These are phyloP conservation scores for Podaxis rugospora DNA, from an alignment of 768 basidiomycete species.

Conservation along the genomic window DNA sequence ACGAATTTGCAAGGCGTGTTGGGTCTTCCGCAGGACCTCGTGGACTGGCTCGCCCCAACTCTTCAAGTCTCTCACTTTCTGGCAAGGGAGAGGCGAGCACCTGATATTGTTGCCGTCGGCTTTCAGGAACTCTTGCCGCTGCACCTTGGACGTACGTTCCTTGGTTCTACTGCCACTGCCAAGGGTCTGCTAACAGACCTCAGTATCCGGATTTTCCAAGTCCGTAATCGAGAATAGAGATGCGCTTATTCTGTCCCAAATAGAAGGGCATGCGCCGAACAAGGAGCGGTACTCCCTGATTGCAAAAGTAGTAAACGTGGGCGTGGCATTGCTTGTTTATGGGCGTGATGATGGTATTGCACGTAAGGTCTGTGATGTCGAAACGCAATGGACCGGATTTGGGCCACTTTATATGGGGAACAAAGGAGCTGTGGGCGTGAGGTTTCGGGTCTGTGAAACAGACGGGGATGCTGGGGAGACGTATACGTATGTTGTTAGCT, in stretches of 20 bases:
- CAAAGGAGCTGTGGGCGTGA: conserved; percentile 89
- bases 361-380: conserved; percentile 55
- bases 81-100: conserved; percentile 55
- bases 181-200: neutral
- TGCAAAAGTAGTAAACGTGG: conserved; percentile 78
- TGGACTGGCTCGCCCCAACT: conserved; percentile 88
- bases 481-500: conserved; percentile 59
- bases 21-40: conserved; percentile 79
- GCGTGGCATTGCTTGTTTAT: conserved; percentile 85
- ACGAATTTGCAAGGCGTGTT: conserved; percentile 79
- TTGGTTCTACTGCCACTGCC: conserved; percentile 7
- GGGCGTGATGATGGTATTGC: conserved; percentile 67
- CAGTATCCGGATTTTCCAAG: conserved; percentile 77
- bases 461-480: conserved; percentile 63
- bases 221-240: conserved; percentile 65
- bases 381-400: conserved; percentile 72
- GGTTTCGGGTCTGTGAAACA: conserved; percentile 65
- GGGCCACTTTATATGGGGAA: conserved; percentile 84
- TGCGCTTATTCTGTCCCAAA: conserved; percentile 68
- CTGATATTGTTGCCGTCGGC: conserved; percentile 86
- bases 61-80: conserved; percentile 73
- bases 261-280: conserved; percentile 66
- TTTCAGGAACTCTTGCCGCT: conserved; percentile 93
- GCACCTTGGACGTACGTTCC: conserved; percentile 75
- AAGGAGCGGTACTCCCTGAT: conserved; percentile 76